phyloP scores from a whole-genome alignment of 768 basidiomycete species.

The Tylopilus sp. region DNA sequence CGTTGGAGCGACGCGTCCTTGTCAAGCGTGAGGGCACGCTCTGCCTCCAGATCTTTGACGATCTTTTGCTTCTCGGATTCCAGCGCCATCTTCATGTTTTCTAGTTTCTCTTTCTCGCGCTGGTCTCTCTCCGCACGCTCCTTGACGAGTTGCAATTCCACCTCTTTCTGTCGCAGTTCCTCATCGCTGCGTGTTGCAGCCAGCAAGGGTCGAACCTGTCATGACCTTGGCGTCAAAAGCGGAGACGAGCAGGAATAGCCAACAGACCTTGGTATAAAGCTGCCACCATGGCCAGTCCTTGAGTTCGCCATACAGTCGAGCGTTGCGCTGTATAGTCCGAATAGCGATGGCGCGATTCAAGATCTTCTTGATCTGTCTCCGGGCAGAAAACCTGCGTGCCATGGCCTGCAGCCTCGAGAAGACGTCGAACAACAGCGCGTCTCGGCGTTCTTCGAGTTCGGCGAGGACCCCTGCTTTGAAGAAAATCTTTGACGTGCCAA shows the following conservation, averaged over 20 bases:
- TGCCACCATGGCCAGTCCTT: conserved; percentile 99
- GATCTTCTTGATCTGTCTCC: conserved; percentile 91
- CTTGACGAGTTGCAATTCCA: conserved; percentile 74
- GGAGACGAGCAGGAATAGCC: background rate
- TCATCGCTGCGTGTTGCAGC: conserved; percentile 92
- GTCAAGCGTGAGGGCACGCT: conserved; percentile 74
- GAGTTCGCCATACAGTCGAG: conserved; percentile 84
- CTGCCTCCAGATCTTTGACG: conserved; percentile 77
- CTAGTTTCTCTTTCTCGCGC: conserved; percentile 72
- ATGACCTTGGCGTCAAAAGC: conserved; percentile 7
- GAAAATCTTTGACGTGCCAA: conserved; percentile 97
- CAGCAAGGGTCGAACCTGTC: conserved; percentile 85
- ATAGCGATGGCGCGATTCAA: conserved; percentile 89
- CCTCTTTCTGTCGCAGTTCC: conserved; percentile 82
- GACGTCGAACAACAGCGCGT: conserved; percentile 81
- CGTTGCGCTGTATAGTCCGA: conserved; percentile 91
- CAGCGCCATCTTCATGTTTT: conserved; percentile 75
- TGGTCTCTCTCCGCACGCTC: conserved; percentile 88
- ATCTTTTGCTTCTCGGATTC: conserved; percentile 83
- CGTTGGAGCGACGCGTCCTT: conserved; percentile 81
- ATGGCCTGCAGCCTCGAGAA: conserved; percentile 87
- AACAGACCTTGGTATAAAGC: conserved; percentile 80
- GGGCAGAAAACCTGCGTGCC: conserved; percentile 79
- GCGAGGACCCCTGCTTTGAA: conserved; percentile 98
- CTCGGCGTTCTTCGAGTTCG: conserved; percentile 90